Conservation (phyloP, 805 yeast species). For the Saturnispora kantuleensis region DNA sequence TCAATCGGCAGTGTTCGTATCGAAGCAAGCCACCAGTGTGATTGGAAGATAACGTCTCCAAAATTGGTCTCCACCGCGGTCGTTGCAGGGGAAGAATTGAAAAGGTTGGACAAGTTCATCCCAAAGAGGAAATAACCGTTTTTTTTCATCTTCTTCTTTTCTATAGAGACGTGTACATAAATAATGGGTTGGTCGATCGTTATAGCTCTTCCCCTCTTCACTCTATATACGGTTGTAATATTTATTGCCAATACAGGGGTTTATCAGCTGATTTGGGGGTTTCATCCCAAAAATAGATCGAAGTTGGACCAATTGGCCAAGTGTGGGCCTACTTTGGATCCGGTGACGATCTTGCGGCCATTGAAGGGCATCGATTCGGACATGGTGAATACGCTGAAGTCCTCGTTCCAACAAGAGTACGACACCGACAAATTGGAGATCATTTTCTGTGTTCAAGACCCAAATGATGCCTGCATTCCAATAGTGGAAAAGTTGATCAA, state of each 20-base stretch:
- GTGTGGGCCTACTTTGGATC: slow-evolving; percentile 31
- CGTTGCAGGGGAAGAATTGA: not conserved
- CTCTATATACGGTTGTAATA: slow-evolving; percentile 25
- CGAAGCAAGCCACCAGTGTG: slow-evolving; percentile 3
- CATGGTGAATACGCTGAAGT: slow-evolving; percentile 53
- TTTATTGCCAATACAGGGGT: slow-evolving; percentile 23
- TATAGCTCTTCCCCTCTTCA: slow-evolving; percentile 10
- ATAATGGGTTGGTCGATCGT: not conserved
- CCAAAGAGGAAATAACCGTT: not conserved
- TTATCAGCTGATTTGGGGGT: slow-evolving; percentile 18
- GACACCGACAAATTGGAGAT: slow-evolving; percentile 54
- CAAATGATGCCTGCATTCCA: slow-evolving; percentile 53
- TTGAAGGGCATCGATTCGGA: slow-evolving; percentile 78
- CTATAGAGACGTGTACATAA: not conserved
- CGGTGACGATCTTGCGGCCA: slow-evolving; percentile 75
- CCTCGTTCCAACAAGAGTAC: slow-evolving; percentile 60
- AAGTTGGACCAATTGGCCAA: slow-evolving; percentile 5
- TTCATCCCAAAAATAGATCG: slow-evolving; percentile 15
- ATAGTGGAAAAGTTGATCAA: slow-evolving; percentile 40
- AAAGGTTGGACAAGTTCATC: not conserved
- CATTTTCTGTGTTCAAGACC: slow-evolving; percentile 63
- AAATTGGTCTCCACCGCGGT: slow-evolving; percentile 3
- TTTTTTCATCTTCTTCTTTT: not conserved
- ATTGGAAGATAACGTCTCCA: slow-evolving; percentile 7
- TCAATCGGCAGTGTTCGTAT: slow-evolving; percentile 3